Evolutionary conservation across 306 rosid genomes (phyloP).

Genomic region (Betula pendula): DNA sequence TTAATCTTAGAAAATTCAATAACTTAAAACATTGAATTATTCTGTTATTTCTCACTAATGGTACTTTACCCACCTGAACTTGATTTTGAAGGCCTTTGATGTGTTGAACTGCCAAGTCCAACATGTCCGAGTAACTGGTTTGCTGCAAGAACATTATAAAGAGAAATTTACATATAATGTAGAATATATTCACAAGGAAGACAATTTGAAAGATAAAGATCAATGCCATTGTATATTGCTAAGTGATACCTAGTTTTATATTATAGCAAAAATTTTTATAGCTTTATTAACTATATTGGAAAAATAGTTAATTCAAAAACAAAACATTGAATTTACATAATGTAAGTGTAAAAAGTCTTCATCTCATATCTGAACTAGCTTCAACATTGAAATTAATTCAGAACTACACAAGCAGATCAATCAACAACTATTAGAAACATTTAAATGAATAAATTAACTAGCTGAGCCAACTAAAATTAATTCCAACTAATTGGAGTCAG

Average conservation of each 20-base stretch:
- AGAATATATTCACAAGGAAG: neutral
- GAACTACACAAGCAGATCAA: neutral
- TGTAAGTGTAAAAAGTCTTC: neutral
- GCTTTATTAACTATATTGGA: neutral
- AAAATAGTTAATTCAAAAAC: too few species aligned
- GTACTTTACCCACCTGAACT: slow-evolving; percentile 66
- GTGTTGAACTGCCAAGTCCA: slow-evolving; percentile 95
- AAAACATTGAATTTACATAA: too few species aligned
- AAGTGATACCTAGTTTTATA: neutral
- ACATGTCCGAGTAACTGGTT: slow-evolving; percentile 98
- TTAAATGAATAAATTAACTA: too few species aligned
- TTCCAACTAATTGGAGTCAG: neutral
- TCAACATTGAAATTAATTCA: neutral
- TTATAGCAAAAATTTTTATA: neutral
- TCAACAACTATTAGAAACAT: neutral
- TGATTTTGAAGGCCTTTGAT: slow-evolving; percentile 93
- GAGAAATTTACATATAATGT: slow-evolving; percentile 17
- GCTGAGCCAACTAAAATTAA: neutral
- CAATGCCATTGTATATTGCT: neutral
- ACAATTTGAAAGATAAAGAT: neutral
- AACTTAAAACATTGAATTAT: neutral
- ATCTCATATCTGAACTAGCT: neutral
- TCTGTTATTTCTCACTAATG: neutral
- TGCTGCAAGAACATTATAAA: slow-evolving; percentile 54
- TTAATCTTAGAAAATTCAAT: neutral